Conservation (phyloP, 2,329 filamentous ascomycete species). For the Apiospora saccharicola region DNA sequence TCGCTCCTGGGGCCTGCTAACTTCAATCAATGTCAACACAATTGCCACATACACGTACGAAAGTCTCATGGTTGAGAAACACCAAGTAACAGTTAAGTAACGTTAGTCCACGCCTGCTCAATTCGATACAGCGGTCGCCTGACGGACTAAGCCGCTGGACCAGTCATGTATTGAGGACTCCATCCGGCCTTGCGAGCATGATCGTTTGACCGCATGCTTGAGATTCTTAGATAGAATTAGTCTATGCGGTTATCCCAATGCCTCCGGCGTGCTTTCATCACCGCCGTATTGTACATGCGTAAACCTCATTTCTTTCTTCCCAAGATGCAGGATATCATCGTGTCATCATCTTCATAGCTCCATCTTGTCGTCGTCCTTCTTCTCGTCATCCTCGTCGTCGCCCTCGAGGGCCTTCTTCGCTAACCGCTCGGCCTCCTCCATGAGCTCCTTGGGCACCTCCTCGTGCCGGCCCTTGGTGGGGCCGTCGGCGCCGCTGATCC, state of each 20-base stretch:
- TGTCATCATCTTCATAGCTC: conserved; percentile 68
- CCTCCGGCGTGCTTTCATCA: conserved; percentile 19
- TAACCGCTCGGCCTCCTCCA: conserved; percentile 90
- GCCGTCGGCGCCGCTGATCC: conserved; percentile 86
- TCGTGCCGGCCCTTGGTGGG: conserved; percentile 93
- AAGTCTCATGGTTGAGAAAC: background rate
- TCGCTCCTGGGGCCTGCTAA: background rate
- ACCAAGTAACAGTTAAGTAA: background rate
- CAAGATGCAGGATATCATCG: background rate
- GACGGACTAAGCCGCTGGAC: background rate
- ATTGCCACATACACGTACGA: background rate
- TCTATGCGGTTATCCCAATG: conserved; percentile 25
- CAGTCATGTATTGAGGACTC: background rate
- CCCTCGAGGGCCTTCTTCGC: conserved; percentile 90
- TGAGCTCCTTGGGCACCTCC: conserved; percentile 89
- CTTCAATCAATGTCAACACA: background rate
- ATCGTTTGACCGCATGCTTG: conserved; percentile 17
- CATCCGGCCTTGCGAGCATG: background rate
- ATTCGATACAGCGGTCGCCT: background rate
- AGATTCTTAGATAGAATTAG: conserved; percentile 28
- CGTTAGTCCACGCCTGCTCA: background rate
- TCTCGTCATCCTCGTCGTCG: conserved; percentile 82
- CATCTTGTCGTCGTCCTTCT: conserved; percentile 78
- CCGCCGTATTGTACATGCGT: conserved; percentile 29
- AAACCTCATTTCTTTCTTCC: conserved; percentile 22